These are phyloP conservation scores for Candida michaelii DNA, from an alignment of 805 yeast species.

Conservation along the genomic window DNA sequence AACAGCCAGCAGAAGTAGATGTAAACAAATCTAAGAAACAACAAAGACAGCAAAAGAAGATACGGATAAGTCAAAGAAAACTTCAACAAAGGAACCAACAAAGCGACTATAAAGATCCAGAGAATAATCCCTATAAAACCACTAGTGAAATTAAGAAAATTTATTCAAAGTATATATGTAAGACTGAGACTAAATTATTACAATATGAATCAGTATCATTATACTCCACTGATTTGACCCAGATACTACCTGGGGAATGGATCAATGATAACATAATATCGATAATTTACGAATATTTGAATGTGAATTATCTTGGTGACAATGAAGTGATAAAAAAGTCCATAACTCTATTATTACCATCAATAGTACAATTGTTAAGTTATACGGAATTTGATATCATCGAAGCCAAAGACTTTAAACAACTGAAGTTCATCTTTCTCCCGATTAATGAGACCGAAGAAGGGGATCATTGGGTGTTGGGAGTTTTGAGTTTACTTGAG, in stretches of 20 bases:
- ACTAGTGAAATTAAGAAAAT: slow-evolving; percentile 20
- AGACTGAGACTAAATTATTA: slow-evolving; percentile 29
- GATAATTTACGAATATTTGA: slow-evolving; percentile 54
- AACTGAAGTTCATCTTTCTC: slow-evolving; percentile 52
- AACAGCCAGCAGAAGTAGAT: neutral
- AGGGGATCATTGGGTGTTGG: slow-evolving; percentile 78
- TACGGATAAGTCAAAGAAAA: slow-evolving; percentile 10
- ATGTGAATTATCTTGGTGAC: slow-evolving; percentile 21
- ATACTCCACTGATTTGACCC: slow-evolving; percentile 56
- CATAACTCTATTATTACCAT: slow-evolving; percentile 49
- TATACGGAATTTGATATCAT: slow-evolving; percentile 36
- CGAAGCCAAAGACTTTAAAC: slow-evolving; percentile 26
- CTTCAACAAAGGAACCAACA: slow-evolving; percentile 1
- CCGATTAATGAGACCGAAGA: slow-evolving; percentile 61
- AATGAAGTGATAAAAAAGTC: slow-evolving; percentile 19
- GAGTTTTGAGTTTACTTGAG: slow-evolving; percentile 51
- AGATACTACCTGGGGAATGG: slow-evolving; percentile 68
- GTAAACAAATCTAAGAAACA: slow-evolving; percentile 5
- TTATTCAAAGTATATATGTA: slow-evolving; percentile 16
- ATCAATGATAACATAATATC: slow-evolving; percentile 68
- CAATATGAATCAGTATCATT: slow-evolving; percentile 59
- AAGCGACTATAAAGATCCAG: no score
- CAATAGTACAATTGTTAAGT: slow-evolving; percentile 61
- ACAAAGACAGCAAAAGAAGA: slow-evolving; percentile 12
- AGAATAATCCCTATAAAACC: slow-evolving; percentile 17